A percentile compares a stretch with the other conserved stretches of the same genome.
Evolutionary conservation across 1,284 basidiomycete genomes (phyloP).

Genomic region (Testicularia cyperi): DNA sequence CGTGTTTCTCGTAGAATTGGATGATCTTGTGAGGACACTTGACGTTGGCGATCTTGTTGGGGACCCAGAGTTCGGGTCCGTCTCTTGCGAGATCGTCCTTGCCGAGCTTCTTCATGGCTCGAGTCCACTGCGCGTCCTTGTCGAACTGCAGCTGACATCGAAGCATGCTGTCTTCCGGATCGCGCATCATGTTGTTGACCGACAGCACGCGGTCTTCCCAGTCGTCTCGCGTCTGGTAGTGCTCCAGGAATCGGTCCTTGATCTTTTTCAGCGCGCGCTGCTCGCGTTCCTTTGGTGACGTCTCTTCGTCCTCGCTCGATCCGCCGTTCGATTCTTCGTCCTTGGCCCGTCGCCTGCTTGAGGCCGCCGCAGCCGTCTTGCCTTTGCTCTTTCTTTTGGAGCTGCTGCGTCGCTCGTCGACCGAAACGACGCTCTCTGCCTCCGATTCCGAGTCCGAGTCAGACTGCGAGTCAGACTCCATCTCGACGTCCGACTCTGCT

Average conservation of each 20-base stretch:
- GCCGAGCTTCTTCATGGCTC: conserved; percentile 5
- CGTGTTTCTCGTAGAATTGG: conserved; percentile 37
- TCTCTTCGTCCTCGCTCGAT: neutral
- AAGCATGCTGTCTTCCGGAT: conserved; percentile 10
- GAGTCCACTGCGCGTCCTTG: neutral
- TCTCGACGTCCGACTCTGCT: conserved; percentile 4
- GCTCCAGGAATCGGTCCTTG: conserved; percentile 5
- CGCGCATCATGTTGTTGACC: conserved; percentile 31
- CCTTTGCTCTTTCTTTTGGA: neutral
- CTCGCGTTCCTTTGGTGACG: neutral
- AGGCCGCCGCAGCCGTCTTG: too few species aligned
- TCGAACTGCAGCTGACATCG: conserved; percentile 26
- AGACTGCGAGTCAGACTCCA: conserved; percentile 2
- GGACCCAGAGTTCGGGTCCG: conserved; percentile 25
- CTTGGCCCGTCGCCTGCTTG: too few species aligned
- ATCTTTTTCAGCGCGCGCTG: conserved; percentile 9
- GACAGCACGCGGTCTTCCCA: conserved; percentile 20
- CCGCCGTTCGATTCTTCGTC: conserved; percentile 1
- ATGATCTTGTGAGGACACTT: conserved; percentile 41
- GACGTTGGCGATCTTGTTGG: conserved; percentile 17
- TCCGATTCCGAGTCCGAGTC: too few species aligned
- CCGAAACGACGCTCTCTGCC: too few species aligned
- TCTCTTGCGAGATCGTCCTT: neutral
- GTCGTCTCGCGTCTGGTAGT: conserved; percentile 11
- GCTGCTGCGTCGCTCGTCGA: too few species aligned